These are phyloP conservation scores for Globisporangium radiosum DNA, from an alignment of 352 stramenopile genomes.

Conservation along the genomic window DNA sequence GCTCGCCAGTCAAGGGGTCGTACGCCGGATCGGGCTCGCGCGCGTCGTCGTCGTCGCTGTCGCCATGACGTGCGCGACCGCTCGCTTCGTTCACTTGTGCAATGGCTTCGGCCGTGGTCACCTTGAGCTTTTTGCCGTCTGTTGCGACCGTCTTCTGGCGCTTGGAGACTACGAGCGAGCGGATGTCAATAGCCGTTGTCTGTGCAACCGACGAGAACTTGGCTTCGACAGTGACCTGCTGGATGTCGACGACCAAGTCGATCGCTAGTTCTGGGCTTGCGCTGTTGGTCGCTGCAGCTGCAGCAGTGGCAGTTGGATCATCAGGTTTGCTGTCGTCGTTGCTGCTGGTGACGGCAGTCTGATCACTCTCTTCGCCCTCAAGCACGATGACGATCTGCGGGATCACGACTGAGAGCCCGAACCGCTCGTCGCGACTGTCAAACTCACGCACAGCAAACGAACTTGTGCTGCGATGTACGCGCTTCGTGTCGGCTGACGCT, in stretches of 20 bases:
- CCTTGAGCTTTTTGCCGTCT: constrained; percentile 23
- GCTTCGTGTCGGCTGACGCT: too few species aligned
- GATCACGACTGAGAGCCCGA: constrained; percentile 57
- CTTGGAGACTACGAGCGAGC: constrained; percentile 40
- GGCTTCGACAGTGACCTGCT: constrained; percentile 51
- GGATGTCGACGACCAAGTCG: constrained; percentile 57
- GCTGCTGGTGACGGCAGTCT: constrained; percentile 4
- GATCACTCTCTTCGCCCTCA: constrained; percentile 32
- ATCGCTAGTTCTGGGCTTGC: constrained; percentile 19
- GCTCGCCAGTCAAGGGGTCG: constrained; percentile 24
- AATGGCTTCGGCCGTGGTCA: constrained; percentile 26
- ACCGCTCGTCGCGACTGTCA: constrained; percentile 50
- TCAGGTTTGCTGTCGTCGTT: neutral
- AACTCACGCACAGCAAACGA: constrained; percentile 27
- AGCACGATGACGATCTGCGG: constrained; percentile 60
- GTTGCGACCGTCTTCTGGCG: constrained; percentile 5
- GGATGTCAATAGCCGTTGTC: constrained; percentile 37
- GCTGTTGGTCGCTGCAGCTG: neutral
- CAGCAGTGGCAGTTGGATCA: neutral
- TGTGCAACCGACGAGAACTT: constrained; percentile 56
- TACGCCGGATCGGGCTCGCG: constrained; percentile 39
- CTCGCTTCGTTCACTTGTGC: constrained; percentile 26
- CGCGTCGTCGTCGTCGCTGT: neutral
- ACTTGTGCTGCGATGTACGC: neutral
- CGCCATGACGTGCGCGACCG: neutral